Percentiles rank a stretch among this genome's conserved stretches.
Evolutionary conservation across 441 rosid species (phyloP).

Genomic region (Metrosideros polymorpha): DNA sequence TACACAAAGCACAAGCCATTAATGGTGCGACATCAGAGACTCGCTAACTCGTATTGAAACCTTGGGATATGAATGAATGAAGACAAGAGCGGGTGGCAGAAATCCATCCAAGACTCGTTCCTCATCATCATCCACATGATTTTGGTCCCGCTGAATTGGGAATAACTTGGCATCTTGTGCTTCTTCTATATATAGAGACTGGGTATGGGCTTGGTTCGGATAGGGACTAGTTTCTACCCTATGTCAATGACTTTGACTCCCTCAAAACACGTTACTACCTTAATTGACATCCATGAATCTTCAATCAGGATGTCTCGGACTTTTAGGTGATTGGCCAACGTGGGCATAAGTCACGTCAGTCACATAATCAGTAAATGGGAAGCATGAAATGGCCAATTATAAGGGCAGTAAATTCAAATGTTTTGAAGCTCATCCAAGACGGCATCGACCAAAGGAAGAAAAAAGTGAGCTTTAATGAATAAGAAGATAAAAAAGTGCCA

Average conservation of each 20-base stretch:
- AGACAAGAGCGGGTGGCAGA: background rate
- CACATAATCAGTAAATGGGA: background rate
- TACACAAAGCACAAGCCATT: background rate
- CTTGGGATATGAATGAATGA: too few relatives aligned
- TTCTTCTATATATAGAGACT: background rate
- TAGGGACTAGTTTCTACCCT: background rate
- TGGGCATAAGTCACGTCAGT: background rate
- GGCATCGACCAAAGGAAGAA: constrained; percentile 3
- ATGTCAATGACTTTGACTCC: background rate
- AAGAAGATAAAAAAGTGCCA: background rate
- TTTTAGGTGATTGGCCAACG: background rate
- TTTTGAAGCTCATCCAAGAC: background rate
- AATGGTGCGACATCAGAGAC: background rate
- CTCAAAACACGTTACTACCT: too few relatives aligned
- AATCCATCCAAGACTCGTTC: background rate
- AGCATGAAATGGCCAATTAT: background rate
- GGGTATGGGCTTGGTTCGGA: background rate
- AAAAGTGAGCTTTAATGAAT: constrained; percentile 2
- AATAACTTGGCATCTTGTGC: background rate
- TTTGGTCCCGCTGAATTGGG: background rate
- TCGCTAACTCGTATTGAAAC: too few relatives aligned
- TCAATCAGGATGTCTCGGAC: too few relatives aligned
- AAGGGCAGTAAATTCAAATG: background rate
- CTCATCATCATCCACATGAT: background rate
- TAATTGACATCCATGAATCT: too few relatives aligned